These are phyloP conservation scores for Lipomyces sp. DNA, from an alignment of 805 yeast genomes.

Conservation along the genomic window DNA sequence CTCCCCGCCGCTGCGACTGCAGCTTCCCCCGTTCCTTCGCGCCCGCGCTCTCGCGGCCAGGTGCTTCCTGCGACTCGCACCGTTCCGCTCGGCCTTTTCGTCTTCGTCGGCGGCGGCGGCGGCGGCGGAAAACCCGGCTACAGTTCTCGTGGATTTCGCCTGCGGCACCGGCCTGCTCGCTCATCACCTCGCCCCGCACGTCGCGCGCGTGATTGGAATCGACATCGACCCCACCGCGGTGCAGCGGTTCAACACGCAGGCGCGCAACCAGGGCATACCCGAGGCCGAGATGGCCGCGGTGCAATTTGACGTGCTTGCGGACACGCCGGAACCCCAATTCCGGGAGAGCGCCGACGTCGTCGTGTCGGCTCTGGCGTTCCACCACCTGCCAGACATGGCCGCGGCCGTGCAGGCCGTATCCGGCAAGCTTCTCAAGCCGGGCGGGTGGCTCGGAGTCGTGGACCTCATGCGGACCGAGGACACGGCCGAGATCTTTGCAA, in stretches of 20 bases:
- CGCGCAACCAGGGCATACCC: slow-evolving; percentile 19
- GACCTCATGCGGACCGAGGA: slow-evolving; percentile 8
- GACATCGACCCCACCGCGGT: slow-evolving; percentile 11
- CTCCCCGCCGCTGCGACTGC: too few relatives aligned
- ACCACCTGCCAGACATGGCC: slow-evolving; percentile 16
- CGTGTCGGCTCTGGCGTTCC: slow-evolving; percentile 19
- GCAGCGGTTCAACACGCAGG: slow-evolving; percentile 9
- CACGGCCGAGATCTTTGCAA: slow-evolving; percentile 8
- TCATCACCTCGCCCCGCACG: slow-evolving; percentile 12
- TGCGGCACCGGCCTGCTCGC: slow-evolving; percentile 26
- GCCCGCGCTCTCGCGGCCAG: slow-evolving; percentile 9
- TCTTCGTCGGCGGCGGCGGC: not conserved
- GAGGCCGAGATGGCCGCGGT: slow-evolving; percentile 13
- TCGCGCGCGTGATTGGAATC: slow-evolving; percentile 13
- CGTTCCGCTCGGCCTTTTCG: not conserved
- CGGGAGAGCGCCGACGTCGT: too few relatives aligned
- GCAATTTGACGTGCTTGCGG: slow-evolving; percentile 8
- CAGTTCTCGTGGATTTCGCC: slow-evolving; percentile 18
- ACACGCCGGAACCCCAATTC: too few relatives aligned
- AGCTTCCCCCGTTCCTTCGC: not conserved
- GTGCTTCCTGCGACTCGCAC: not conserved
- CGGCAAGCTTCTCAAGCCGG: not conserved
- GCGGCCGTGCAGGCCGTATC: not conserved
- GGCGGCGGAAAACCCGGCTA: too few relatives aligned
- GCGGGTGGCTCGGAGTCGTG: slow-evolving; percentile 17